Evolutionary conservation across 2,329 filamentous ascomycete species (phyloP).

Genomic region (Gremmenia infestans): DNA sequence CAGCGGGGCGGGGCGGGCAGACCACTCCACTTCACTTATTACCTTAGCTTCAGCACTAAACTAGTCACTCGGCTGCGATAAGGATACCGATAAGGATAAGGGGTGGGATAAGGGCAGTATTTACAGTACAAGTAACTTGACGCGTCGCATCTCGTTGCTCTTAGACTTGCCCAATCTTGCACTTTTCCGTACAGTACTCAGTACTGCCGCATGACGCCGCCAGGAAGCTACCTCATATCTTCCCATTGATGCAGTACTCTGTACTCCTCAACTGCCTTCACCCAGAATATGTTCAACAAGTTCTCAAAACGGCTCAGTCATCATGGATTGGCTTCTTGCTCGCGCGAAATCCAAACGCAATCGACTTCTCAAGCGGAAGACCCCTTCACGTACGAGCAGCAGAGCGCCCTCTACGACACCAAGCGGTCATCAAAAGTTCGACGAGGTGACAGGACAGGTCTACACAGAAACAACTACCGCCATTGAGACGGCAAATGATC

Average conservation of each 20-base stretch:
- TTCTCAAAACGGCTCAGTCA: background rate
- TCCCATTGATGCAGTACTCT: background rate
- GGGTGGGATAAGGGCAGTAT: too few relatives aligned
- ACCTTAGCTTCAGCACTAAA: background rate
- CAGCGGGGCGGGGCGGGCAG: background rate
- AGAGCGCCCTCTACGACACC: background rate
- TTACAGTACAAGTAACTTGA: too few relatives aligned
- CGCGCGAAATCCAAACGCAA: constrained; percentile 1
- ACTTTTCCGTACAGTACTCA: too few relatives aligned
- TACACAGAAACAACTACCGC: constrained; percentile 23
- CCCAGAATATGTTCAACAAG: background rate
- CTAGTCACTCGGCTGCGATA: background rate
- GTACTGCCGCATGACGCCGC: background rate
- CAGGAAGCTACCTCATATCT: constrained; percentile 1
- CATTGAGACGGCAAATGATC: constrained; percentile 13
- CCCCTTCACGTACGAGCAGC: background rate
- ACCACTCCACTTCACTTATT: too few relatives aligned
- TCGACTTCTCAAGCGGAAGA: background rate
- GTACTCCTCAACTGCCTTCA: too few relatives aligned
- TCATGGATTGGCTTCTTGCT: constrained; percentile 6
- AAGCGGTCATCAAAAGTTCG: constrained; percentile 16
- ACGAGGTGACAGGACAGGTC: constrained; percentile 26
- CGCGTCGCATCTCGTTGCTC: too few relatives aligned
- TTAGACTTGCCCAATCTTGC: too few relatives aligned
- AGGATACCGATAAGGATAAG: too few relatives aligned